Base-by-base conservation (phyloP, 2,329 filamentous ascomycete species). In the Pseudogymnoascus sp. region DNA sequence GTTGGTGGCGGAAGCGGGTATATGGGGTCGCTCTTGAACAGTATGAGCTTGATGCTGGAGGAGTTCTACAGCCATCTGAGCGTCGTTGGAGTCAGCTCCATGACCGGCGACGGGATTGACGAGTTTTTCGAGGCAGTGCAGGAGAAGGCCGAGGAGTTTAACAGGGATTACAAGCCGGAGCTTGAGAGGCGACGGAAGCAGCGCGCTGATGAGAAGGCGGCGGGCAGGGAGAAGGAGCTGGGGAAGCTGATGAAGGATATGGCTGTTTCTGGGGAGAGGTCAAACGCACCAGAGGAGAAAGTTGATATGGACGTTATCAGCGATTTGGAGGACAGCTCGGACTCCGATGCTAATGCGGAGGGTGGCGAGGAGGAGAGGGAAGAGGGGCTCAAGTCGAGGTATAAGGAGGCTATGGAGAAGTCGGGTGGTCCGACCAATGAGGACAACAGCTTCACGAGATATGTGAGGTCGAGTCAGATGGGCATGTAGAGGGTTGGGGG, bases 201-300 rank as follows among this genome's bases (percentile, higher is more conserved):
- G 72, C 83, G 91, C 22, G 90, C 95, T 63, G 82, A 88, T 64
- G 81, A 85, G 67, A 93, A 92, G 77, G 80, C 84, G 63, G 81
- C 81, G 62, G 76, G 83, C 28, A 81, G 91, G 50, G 87, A 96
- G 69, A 84, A 87, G 69, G 92, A 99, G 73, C 76, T 99, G 28
- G 90, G 89, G 63, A 91, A 90, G 77, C 85, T 99, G 79, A 96
- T 99, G 91, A 88, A 88, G 72, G 93, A 94, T 67, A 96, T 99
- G 90, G 80, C 80, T 60, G 81, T 90, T 50, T 78, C 78, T 18
- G 74, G 75, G 20, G 63, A 74, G 60, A 41, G 67, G 6, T 78
- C 78, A 11, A 65, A 64, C 62, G 64, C 66, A 64, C 66, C 67
- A 64, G 62, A 68, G 64, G 62, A 64, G 64, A 72, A 62, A 68